Conservation (phyloP, 2,329 filamentous ascomycete genomes). For the Phoma sp. region DNA sequence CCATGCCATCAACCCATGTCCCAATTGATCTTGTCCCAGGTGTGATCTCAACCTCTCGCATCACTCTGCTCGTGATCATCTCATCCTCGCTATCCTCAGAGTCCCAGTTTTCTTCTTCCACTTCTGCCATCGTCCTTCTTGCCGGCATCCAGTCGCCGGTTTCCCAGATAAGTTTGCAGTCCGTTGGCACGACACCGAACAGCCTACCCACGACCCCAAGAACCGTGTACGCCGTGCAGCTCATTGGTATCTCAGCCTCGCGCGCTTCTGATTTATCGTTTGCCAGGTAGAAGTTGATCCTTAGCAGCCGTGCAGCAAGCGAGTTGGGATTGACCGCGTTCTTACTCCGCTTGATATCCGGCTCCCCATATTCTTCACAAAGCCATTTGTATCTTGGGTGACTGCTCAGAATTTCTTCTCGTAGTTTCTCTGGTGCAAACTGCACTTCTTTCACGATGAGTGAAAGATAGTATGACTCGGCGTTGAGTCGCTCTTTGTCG, state of each 20-base stretch:
- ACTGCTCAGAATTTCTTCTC: constrained; percentile 60
- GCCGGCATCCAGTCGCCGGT: constrained; percentile 90
- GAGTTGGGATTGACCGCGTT: constrained; percentile 73
- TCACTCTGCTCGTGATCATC: constrained; percentile 75
- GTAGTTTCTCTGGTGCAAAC: constrained; percentile 61
- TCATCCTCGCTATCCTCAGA: constrained; percentile 50
- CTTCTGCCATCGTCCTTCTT: constrained; percentile 63
- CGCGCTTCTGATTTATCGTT: constrained; percentile 19
- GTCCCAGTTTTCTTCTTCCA: constrained; percentile 57
- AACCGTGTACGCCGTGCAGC: constrained; percentile 80
- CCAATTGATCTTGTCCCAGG: constrained; percentile 83
- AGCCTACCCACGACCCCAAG: constrained; percentile 77
- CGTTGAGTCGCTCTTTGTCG: constrained; percentile 77
- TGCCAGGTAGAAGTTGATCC: constrained; percentile 59
- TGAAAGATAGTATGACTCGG: constrained; percentile 91
- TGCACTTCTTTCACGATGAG: constrained; percentile 79
- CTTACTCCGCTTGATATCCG: constrained; percentile 61
- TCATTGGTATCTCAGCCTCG: constrained; percentile 68
- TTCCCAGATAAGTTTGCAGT: constrained; percentile 78
- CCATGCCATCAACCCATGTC: constrained; percentile 78
- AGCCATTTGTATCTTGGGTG: constrained; percentile 78
- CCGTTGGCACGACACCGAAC: constrained; percentile 70
- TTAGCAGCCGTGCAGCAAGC: constrained; percentile 78
- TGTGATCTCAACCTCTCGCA: constrained; percentile 78
- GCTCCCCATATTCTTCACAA: constrained; percentile 77